phyloP scores from a whole-genome alignment of 2,329 filamentous ascomycete species.

The Neonectria sp. region DNA sequence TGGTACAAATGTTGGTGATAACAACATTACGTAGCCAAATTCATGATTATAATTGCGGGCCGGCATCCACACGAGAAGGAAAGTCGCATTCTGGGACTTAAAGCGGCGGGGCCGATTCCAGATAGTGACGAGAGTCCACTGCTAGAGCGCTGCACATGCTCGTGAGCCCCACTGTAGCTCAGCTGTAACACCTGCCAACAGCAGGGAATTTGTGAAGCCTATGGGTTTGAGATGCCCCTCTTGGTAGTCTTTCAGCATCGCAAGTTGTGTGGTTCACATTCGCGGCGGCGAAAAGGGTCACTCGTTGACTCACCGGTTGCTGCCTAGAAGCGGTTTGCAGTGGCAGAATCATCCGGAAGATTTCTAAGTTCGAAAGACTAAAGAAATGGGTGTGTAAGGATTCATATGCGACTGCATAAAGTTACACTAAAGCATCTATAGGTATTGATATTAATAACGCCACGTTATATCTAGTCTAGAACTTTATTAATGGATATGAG shows the following conservation, averaged over 20 bases:
- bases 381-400: neutral
- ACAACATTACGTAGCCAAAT: too few species aligned
- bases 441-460: neutral
- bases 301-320: neutral
- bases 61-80: too few species aligned
- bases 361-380: neutral
- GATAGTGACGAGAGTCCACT: too few species aligned
- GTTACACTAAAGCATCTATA: neutral
- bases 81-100: too few species aligned
- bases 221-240: neutral
- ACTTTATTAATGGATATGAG: neutral
- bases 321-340: neutral
- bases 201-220: neutral
- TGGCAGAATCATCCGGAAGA: neutral
- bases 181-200: neutral
- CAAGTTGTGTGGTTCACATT: neutral
- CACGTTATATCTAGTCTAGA: neutral
- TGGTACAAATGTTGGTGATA: too few species aligned
- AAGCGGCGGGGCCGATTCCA: too few species aligned
- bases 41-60: too few species aligned
- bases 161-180: neutral
- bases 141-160: neutral
- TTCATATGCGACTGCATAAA: neutral
- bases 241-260: neutral
- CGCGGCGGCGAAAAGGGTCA: neutral